Evolutionary conservation across 768 basidiomycete genomes (phyloP).

Genomic region (Panellus pusillus): DNA sequence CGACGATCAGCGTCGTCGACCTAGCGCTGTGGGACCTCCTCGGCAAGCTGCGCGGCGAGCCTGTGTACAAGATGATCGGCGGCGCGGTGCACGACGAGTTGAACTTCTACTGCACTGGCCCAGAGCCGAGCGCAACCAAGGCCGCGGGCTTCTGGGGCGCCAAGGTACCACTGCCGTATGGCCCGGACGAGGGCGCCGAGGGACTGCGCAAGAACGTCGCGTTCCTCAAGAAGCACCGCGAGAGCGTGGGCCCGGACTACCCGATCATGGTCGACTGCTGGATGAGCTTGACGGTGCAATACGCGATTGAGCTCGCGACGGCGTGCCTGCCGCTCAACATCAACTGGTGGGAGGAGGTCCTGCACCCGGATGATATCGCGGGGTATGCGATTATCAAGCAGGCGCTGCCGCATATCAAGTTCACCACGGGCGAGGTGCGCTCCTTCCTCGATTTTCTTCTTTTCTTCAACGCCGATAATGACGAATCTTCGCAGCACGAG

Average conservation of each 20-base stretch:
- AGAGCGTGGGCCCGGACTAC: constrained; percentile 30
- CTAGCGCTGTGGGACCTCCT: constrained; percentile 34
- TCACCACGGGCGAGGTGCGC: constrained; percentile 31
- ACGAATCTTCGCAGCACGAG: constrained; percentile 22
- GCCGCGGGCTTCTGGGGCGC: constrained; percentile 31
- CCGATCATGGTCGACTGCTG: constrained; percentile 32
- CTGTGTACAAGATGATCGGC: constrained; percentile 34
- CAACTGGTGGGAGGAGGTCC: constrained; percentile 34
- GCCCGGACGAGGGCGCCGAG: constrained; percentile 28
- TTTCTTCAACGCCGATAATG: not conserved
- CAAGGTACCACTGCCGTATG: constrained; percentile 32
- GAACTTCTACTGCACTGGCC: constrained; percentile 31
- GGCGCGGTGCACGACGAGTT: constrained; percentile 31
- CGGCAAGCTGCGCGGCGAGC: constrained; percentile 31
- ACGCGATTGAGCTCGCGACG: constrained; percentile 33
- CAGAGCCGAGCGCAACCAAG: constrained; percentile 27
- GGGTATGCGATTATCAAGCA: constrained; percentile 30
- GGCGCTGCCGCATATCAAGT: constrained; percentile 31
- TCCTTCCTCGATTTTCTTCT: not conserved
- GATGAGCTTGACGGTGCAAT: constrained; percentile 32
- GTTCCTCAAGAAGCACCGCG: constrained; percentile 29
- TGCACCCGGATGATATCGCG: constrained; percentile 31
- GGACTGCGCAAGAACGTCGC: constrained; percentile 31
- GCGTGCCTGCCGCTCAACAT: constrained; percentile 29
- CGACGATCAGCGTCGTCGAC: constrained; percentile 32